phyloP scores from a whole-genome alignment of 345 rosid genomes.

The Anacardium occidentale region DNA sequence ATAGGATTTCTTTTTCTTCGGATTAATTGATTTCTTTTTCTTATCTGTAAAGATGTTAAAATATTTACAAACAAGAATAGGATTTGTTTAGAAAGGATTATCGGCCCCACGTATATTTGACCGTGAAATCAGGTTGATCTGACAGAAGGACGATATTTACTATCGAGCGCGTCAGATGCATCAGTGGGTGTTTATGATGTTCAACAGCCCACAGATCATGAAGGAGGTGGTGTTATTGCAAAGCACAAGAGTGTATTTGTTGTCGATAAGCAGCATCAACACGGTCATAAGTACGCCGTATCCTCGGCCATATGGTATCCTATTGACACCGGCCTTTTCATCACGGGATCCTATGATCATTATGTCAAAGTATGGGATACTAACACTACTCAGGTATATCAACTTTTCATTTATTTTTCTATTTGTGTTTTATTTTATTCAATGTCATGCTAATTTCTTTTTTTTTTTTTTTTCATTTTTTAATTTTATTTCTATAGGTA shows the following conservation, averaged over 20 bases:
- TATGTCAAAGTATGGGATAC: constrained; percentile 92
- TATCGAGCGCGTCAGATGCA: constrained; percentile 85
- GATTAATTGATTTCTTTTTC: no score
- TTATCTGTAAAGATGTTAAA: no score
- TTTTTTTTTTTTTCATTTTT: constrained; percentile 14
- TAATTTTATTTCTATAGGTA: constrained; percentile 40
- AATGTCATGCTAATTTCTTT: background rate
- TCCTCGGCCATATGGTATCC: constrained; percentile 95
- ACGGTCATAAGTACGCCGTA: constrained; percentile 71
- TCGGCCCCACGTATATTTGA: constrained; percentile 20
- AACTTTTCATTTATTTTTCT: background rate
- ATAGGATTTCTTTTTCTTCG: background rate
- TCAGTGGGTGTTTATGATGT: constrained; percentile 79
- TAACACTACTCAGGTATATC: constrained; percentile 67
- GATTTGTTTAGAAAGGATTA: background rate
- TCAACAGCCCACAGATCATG: constrained; percentile 57
- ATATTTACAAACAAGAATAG: background rate
- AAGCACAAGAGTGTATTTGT: constrained; percentile 69
- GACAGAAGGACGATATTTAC: constrained; percentile 80
- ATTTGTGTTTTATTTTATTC: background rate
- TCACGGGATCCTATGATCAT: constrained; percentile 86
- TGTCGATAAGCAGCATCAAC: constrained; percentile 72
- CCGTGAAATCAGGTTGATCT: constrained; percentile 75
- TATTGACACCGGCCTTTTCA: constrained; percentile 84
- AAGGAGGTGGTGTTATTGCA: constrained; percentile 66